phyloP scores from a whole-genome alignment of 208 protist genomes.

The Trypanosoma brucei region DNA sequence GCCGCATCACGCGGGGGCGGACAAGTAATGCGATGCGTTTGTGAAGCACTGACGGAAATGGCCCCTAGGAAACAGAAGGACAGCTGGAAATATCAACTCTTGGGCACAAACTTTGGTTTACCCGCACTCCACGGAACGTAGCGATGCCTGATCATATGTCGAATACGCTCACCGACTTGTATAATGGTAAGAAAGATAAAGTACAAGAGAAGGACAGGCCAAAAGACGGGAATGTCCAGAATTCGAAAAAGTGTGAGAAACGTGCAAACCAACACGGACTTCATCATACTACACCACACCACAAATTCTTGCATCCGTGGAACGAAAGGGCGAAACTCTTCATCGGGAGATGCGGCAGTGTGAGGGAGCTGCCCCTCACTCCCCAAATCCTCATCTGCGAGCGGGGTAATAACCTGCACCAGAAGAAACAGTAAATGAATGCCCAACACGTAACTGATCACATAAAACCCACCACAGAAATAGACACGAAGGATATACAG shows the following conservation, averaged over 20 bases:
- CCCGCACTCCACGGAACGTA: slow-evolving; percentile 90
- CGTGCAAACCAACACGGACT: slow-evolving; percentile 81
- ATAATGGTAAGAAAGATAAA: slow-evolving; percentile 92
- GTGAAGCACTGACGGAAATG: too few relatives aligned
- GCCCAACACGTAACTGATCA: slow-evolving; percentile 95
- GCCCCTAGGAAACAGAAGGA: slow-evolving; percentile 11
- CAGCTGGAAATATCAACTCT: slow-evolving; percentile 28
- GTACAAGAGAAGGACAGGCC: slow-evolving; percentile 98
- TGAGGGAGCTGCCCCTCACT: slow-evolving; percentile 57
- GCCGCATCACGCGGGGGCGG: too few relatives aligned
- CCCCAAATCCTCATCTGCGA: slow-evolving; percentile 71
- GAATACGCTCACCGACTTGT: slow-evolving; percentile 94
- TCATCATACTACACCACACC: slow-evolving; percentile 92
- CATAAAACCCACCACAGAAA: slow-evolving; percentile 88
- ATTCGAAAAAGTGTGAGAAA: slow-evolving; percentile 91
- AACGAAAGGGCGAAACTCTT: slow-evolving; percentile 94
- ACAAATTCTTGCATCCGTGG: slow-evolving; percentile 95
- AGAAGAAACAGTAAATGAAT: slow-evolving; percentile 96
- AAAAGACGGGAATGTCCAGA: slow-evolving; percentile 97
- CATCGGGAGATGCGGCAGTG: slow-evolving; percentile 26
- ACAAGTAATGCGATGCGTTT: too few relatives aligned
- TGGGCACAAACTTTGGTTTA: slow-evolving; percentile 84
- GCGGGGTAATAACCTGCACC: slow-evolving; percentile 94
- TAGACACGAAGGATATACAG: slow-evolving; percentile 77
- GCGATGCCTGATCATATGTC: slow-evolving; percentile 96